These are phyloP conservation scores for Psidium guajava DNA, from an alignment of 345 rosid species.

Conservation along the genomic window DNA sequence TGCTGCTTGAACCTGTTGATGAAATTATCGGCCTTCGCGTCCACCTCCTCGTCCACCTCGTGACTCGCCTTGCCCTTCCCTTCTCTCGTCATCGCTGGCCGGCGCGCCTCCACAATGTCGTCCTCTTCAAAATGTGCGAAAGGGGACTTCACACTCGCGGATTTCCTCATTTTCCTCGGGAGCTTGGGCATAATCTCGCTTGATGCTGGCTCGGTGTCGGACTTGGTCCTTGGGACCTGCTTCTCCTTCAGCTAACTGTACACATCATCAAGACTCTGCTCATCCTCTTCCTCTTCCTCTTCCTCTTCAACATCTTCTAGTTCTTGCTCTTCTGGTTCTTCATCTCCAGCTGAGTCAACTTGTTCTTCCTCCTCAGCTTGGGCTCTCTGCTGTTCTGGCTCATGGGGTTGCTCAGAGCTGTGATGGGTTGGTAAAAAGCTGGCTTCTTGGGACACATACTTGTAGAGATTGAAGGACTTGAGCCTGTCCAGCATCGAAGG, in stretches of 20 bases:
- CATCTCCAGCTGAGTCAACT: too few relatives aligned
- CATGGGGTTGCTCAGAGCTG: background rate
- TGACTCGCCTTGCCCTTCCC: background rate
- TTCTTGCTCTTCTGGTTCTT: too few relatives aligned
- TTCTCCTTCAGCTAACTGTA: conserved; percentile 30
- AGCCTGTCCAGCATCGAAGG: too few relatives aligned
- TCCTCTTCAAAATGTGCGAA: conserved; percentile 48
- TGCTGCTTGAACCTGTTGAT: too few relatives aligned
- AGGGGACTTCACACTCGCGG: conserved; percentile 58
- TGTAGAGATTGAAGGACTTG: too few relatives aligned
- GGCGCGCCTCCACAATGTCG: conserved; percentile 26
- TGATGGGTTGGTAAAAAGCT: too few relatives aligned
- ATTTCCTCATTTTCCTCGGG: conserved; percentile 69
- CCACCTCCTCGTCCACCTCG: conserved; percentile 6
- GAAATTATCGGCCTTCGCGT: too few relatives aligned
- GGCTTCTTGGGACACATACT: too few relatives aligned
- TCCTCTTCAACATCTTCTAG: too few relatives aligned
- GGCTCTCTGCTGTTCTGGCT: background rate
- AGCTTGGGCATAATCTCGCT: conserved; percentile 47
- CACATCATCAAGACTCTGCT: too few relatives aligned
- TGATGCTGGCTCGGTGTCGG: conserved; percentile 51
- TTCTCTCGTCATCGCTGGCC: background rate
- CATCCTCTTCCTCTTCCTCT: too few relatives aligned
- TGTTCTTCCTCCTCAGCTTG: too few relatives aligned
- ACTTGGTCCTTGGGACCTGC: conserved; percentile 21